Evolutionary conservation across 148 eudicot species (phyloP), one percentile per base, ranked within the genome.

Genomic region (Amaranthus hypochondriacus): DNA sequence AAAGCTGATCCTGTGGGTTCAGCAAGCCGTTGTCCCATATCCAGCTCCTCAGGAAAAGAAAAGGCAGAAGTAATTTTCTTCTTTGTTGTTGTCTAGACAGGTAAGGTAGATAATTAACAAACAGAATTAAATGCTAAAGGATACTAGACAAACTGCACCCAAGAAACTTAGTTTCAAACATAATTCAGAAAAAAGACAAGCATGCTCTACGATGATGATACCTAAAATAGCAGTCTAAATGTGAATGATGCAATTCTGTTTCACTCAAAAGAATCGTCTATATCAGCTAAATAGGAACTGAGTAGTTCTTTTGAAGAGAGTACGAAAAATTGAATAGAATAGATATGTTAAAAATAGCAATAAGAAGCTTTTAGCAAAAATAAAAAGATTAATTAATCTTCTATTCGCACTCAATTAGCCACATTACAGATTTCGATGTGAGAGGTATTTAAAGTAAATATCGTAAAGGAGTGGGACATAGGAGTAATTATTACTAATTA

Each of bases 41-140:
- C 90, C 68, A 95, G 82, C 75, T 85, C 89, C 83, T 82, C 87
- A 68, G 97, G 96, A 82, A 95, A 95, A 76, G 87, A 75, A 81
- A 92, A 90, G 42, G 90, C 76, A 67, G 99, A 89, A 42, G 99
- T 92, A 75, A 95, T 95, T 82, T 95, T 92, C 87, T 95, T 95
- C 85, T 86, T 95, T 47, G 87, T 89, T 57, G 97, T 92, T 51
- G 93, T 92, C 99, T 95, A 50, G 56, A 75, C 72, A 79, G 10
- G 57, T 53, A 69, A 15, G 56, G 28, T n/a, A 66, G 15, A 58
- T 58, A 39, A 70, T 64, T 61, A 57, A 71, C 18, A 56, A n/a
- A 70, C 1, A 42, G 28, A 43, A 59, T 59, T 43, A 53, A 73
- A 11, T 54, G 15, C 48, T 39, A 48, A 61, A 49, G 15, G 44